Evolutionary conservation across 495 filamentous ascomycete species (phyloP), one percentile per base, ranked within the genome.

Genomic region (Cercophora sp.): DNA sequence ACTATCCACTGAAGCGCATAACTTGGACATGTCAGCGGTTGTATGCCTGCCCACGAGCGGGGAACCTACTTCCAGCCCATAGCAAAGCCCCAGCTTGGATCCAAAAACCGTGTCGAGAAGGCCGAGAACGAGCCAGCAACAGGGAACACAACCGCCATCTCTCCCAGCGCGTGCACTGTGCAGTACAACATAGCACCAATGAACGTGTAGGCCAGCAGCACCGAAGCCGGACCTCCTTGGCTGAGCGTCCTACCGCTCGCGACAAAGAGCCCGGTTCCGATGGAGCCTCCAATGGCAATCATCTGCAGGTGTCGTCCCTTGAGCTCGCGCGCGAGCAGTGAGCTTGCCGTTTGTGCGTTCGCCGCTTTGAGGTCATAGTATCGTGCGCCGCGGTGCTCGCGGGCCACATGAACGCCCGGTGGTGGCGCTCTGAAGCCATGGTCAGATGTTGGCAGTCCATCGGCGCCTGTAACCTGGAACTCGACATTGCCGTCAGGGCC

Each of bases 251-350:
- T 76, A 13, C 92, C 92, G 1, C 88, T 92, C 37, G 86, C 86
- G 37, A 97, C 89, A 67, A 97, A 96, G 18, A 97, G 77, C 59
- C 91, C 92, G 27, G 91, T 94, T 51, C 92, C 93, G 58, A 98
- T 97, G 2, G 89, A 94, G 45, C 93, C 93, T 56, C 90, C 89
- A 61, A 96, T 96, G 16, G 91, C 91, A 72, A 96, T 96, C 90
- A 96, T 96, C 76, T 96, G 91, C 60, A 96, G 67, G 70, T 96
- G 91, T 15, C 91, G 79, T 4, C 85, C 83, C 70, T 94, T 94
- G 40, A 96, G 66, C 58, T 78, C 79, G 51, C 93, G 75, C 40
- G 85, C 79, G 24, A 97, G 76, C n/a, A 64, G 46, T 22, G 60
- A 59, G 51, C 55, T 61, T 16, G 64, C 62, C 40, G 62, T 65